Evolutionary conservation across 179 eudicot genomes (phyloP).

Genomic region (Sideroxylon spinosum): DNA sequence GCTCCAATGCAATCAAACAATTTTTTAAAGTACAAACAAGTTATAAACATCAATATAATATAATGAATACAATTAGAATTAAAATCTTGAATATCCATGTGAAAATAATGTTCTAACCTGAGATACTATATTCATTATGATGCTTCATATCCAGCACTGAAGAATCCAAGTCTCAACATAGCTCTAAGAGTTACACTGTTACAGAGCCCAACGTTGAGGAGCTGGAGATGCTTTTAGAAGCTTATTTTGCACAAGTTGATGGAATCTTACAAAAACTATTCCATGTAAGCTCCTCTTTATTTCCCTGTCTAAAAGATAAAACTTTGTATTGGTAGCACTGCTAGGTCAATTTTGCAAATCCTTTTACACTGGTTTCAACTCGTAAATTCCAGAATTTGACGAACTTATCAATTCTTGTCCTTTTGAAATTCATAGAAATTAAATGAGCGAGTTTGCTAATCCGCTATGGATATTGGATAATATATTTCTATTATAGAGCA

Average conservation of each 20-base stretch:
- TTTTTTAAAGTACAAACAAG: neutral
- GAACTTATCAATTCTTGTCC: neutral
- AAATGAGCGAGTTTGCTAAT: neutral
- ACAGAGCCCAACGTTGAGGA: slow-evolving; percentile 38
- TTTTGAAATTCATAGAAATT: neutral
- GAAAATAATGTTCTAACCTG: neutral
- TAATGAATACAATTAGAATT: no score
- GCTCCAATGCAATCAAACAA: neutral
- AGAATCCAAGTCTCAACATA: slow-evolving; percentile 24
- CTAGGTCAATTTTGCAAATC: neutral
- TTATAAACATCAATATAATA: no score
- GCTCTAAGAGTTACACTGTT: slow-evolving; percentile 18
- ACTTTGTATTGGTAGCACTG: neutral
- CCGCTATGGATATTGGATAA: no score
- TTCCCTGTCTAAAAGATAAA: neutral
- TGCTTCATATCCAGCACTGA: slow-evolving; percentile 24
- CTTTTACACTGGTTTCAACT: neutral
- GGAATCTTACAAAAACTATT: slow-evolving; percentile 39
- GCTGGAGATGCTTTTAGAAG: slow-evolving; percentile 55
- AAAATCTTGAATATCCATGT: neutral
- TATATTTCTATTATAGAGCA: no score
- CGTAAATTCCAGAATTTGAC: neutral
- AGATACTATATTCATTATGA: neutral
- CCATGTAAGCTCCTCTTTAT: slow-evolving; percentile 24
- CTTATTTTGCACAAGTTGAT: slow-evolving; percentile 55